Percentiles rank a stretch among this genome's conserved stretches.
phyloP scores from a whole-genome alignment of 2,329 filamentous ascomycete genomes.

The Fusarium graminum region DNA sequence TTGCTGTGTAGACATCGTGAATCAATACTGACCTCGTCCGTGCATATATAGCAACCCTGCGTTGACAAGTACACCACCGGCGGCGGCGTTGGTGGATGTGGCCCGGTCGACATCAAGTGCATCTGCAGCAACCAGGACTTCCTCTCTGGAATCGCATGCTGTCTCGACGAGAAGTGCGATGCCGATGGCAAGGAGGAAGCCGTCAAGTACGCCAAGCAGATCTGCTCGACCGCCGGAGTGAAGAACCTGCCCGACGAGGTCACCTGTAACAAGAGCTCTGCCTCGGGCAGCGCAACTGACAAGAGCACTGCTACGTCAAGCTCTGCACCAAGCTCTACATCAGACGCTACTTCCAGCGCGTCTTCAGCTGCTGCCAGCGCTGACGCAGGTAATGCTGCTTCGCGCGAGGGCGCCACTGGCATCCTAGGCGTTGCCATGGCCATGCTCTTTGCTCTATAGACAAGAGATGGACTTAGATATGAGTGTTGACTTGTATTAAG shows the following conservation, averaged over 20 bases:
- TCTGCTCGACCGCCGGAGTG: slow-evolving; percentile 56
- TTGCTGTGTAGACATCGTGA: not conserved
- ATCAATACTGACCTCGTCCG: slow-evolving; percentile 16
- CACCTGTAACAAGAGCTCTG: slow-evolving; percentile 50
- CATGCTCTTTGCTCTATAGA: slow-evolving; percentile 50
- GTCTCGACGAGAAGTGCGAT: slow-evolving; percentile 55
- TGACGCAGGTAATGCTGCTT: slow-evolving; percentile 17
- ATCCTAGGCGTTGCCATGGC: slow-evolving; percentile 49
- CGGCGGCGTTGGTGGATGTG: slow-evolving; percentile 55
- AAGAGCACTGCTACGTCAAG: slow-evolving; percentile 27
- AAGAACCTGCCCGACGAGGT: slow-evolving; percentile 54
- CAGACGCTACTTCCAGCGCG: slow-evolving; percentile 15
- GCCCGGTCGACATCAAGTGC: slow-evolving; percentile 56
- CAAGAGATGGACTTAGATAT: not conserved
- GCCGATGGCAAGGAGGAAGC: slow-evolving; percentile 51
- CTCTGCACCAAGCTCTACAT: slow-evolving; percentile 15
- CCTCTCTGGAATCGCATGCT: slow-evolving; percentile 59
- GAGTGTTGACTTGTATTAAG: not conserved
- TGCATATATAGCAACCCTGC: slow-evolving; percentile 50
- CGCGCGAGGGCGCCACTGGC: slow-evolving; percentile 37
- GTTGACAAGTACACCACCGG: slow-evolving; percentile 53
- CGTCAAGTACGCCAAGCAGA: slow-evolving; percentile 55
- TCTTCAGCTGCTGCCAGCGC: slow-evolving; percentile 8
- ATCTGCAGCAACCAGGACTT: slow-evolving; percentile 59
- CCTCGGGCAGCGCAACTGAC: slow-evolving; percentile 18